phyloP scores from a whole-genome alignment of 495 filamentous ascomycete genomes.

The Pyrenopolyporus hunteri region DNA sequence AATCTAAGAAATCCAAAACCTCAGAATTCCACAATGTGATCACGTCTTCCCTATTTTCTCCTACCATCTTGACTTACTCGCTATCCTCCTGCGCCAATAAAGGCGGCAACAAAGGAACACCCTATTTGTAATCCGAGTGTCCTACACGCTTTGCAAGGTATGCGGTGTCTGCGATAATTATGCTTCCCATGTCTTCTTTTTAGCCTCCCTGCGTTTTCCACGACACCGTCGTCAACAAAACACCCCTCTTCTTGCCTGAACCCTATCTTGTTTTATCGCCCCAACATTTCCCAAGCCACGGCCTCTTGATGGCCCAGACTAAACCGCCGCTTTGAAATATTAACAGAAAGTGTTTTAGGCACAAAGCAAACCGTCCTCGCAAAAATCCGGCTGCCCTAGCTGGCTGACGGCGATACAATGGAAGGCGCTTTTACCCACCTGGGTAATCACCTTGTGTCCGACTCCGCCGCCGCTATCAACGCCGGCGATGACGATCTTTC shows the following conservation, averaged over 20 bases:
- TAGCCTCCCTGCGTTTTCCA: neutral
- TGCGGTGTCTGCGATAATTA: neutral
- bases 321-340: too few relatives aligned
- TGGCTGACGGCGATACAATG: conserved; percentile 56
- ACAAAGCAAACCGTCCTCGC: conserved; percentile 12
- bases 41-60: conserved; percentile 7
- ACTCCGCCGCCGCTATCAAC: conserved; percentile 75
- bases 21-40: conserved; percentile 38
- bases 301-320: too few relatives aligned
- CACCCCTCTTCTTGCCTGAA: neutral
- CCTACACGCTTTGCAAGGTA: conserved; percentile 13
- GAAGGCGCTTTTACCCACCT: conserved; percentile 86
- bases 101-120: conserved; percentile 12
- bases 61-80: neutral
- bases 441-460: conserved; percentile 78
- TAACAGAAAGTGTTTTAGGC: conserved; percentile 10
- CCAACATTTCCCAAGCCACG: too few relatives aligned
- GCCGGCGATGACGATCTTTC: conserved; percentile 69
- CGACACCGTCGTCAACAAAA: conserved; percentile 4
- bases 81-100: conserved; percentile 2
- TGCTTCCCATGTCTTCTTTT: neutral
- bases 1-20: conserved; percentile 35
- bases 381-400: conserved; percentile 27
- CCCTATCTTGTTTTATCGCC: neutral
- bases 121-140: neutral